A percentile compares a stretch with the other conserved stretches of the same genome.
Evolutionary conservation across 2,329 filamentous ascomycete species (phyloP).

Genomic region (Claviceps monticola): DNA sequence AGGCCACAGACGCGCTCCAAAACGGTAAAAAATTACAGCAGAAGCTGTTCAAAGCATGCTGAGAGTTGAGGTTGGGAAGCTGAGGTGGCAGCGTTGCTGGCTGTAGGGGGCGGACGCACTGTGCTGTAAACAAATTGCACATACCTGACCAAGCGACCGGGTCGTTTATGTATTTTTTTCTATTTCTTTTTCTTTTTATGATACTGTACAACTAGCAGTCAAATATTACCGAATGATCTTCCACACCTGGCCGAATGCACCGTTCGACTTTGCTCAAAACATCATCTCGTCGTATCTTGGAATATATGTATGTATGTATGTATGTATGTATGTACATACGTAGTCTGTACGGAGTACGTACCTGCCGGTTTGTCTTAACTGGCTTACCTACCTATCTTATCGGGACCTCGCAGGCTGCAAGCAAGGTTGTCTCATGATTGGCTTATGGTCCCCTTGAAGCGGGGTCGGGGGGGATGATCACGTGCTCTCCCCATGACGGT

Average conservation of each 20-base stretch:
- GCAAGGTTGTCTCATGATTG: no score
- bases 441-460: neutral
- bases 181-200: neutral
- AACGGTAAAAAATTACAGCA: no score
- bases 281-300: neutral
- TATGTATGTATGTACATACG: no score
- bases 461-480: conserved; percentile 6
- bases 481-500: conserved; percentile 11
- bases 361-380: no score
- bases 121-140: conserved; percentile 2
- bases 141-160: conserved; percentile 1
- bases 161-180: conserved; percentile 2
- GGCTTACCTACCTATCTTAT: no score
- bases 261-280: neutral
- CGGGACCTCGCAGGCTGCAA: no score
- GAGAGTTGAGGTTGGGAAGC: neutral
- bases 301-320: no score
- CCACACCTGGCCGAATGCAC: neutral
- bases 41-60: no score
- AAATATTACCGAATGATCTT: neutral
- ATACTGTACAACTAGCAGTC: conserved; percentile 7
- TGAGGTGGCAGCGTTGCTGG: neutral
- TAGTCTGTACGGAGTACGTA: neutral
- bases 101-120: neutral
- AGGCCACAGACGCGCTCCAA: no score